A percentile compares a stretch with the other conserved stretches of the same genome.
Evolutionary conservation across 1,284 basidiomycete genomes (phyloP).

Genomic region (Takashimella tepidaria): DNA sequence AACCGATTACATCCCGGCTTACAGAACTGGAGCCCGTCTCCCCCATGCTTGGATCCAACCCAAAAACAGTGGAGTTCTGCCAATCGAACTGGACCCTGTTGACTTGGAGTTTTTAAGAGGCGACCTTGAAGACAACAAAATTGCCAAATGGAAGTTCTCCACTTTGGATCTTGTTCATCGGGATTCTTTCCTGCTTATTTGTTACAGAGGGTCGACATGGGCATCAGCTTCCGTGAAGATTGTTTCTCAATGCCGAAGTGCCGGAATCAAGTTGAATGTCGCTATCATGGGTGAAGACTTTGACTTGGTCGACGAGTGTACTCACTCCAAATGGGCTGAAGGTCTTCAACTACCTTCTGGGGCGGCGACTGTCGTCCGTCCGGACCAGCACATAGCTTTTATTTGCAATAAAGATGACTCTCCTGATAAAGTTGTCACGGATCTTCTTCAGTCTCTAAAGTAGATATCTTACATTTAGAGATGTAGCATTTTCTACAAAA

Average conservation of each 20-base stretch:
- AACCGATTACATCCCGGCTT: constrained; percentile 15
- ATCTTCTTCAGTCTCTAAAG: no score
- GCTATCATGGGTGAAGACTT: constrained; percentile 18
- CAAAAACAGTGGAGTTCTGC: constrained; percentile 1
- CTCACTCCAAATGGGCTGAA: constrained; percentile 14
- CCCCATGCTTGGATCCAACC: constrained; percentile 20
- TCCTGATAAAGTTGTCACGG: background rate
- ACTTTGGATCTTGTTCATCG: constrained; percentile 16
- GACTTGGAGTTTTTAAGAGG: constrained; percentile 16
- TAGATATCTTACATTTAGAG: no score
- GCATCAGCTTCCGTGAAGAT: constrained; percentile 8
- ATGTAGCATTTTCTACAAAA: no score
- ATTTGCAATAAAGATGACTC: no score
- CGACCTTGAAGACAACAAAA: constrained; percentile 12
- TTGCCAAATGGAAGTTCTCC: constrained; percentile 13
- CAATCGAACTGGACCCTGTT: no score
- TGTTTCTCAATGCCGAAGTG: constrained; percentile 3
- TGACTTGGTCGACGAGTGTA: constrained; percentile 16
- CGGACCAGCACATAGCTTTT: constrained; percentile 27
- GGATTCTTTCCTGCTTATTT: constrained; percentile 12
- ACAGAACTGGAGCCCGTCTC: constrained; percentile 17
- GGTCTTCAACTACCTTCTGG: constrained; percentile 13
- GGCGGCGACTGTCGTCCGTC: constrained; percentile 14
- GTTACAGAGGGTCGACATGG: constrained; percentile 11
- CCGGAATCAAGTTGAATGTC: constrained; percentile 1